Base-by-base conservation (phyloP, 139 green algal genomes). In the Trebouxia sp. region DNA sequence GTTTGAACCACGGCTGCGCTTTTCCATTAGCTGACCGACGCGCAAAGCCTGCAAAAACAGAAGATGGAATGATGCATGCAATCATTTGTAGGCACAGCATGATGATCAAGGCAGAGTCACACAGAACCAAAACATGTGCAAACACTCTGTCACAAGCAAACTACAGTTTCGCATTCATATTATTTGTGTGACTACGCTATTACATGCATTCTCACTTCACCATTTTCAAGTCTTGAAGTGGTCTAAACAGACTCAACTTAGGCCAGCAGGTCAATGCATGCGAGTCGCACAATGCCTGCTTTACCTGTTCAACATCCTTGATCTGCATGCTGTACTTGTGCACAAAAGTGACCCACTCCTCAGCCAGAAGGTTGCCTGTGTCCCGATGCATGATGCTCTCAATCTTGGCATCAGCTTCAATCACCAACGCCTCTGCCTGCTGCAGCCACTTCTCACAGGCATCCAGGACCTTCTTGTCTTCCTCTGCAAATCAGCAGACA, bases 221-320 rank as follows among this genome's bases (percentile, higher is more conserved):
- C 50, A 17, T 28, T 22, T 58, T 17, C 50, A 58, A 22, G 20
- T 58, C 20, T 58, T 5, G 2, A 58, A 3, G 50, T 22, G 50
- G 3, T 3, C 2, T 58, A 22, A 17, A 58, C 20, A 17, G 20
- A 17, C 22, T 58, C 4, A 3, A 28, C 50, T 58, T 1, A 3
- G 26, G 4, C 50, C 2, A 22, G 26, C 50, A 28, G 26, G 20
- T 6, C 20, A 3, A 15, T 22, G 20, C 22, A 28, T 6, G 50
- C 4, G 22, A 17, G 22, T 5, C 50, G 26, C 20, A 22, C 4
- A 3, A 39, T 37, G 17, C 56, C 22, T 3, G 56, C 56, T 38
- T 39, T 77, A 77, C 69, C 69, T 77, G 69, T 41, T 77, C 69
- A 32, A 77, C 55, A 41, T 53, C 69, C 41, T 56, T 77, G 41